These are phyloP conservation scores for Candida insectorum DNA, from an alignment of 805 yeast genomes.

Conservation along the genomic window DNA sequence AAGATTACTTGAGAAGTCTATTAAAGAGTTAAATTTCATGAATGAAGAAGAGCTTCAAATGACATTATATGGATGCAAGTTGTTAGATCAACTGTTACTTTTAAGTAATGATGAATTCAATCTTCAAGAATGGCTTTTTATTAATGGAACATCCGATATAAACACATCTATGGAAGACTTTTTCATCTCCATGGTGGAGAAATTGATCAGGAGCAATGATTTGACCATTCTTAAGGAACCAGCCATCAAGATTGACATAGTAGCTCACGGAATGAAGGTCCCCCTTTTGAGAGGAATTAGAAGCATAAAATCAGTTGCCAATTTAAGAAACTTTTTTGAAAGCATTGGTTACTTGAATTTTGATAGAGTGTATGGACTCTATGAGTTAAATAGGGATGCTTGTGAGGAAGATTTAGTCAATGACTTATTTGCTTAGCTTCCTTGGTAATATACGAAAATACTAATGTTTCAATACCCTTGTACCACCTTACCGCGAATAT, in stretches of 20 bases:
- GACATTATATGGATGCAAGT: slow-evolving; percentile 63
- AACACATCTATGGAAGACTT: slow-evolving; percentile 30
- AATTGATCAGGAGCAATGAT: slow-evolving; percentile 33
- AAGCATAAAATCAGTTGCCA: slow-evolving; percentile 36
- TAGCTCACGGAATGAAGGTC: slow-evolving; percentile 22
- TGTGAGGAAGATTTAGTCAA: slow-evolving; percentile 55
- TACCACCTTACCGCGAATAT: too few species aligned
- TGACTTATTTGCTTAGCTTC: slow-evolving; percentile 55
- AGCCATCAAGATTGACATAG: slow-evolving; percentile 32
- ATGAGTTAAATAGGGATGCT: slow-evolving; percentile 24
- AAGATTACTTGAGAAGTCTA: slow-evolving; percentile 23
- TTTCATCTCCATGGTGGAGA: slow-evolving; percentile 45
- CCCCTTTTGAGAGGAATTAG: slow-evolving; percentile 49
- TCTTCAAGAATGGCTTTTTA: slow-evolving; percentile 79
- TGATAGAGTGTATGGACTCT: slow-evolving; percentile 60
- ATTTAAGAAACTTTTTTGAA: slow-evolving; percentile 62
- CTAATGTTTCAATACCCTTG: too few species aligned
- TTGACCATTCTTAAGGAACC: slow-evolving; percentile 28
- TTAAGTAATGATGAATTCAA: slow-evolving; percentile 75
- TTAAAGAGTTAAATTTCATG: slow-evolving; percentile 24
- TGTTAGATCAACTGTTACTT: slow-evolving; percentile 70
- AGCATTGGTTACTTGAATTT: slow-evolving; percentile 61
- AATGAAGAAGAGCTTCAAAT: slow-evolving; percentile 36
- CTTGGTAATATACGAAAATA: too few species aligned
- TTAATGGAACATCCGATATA: slow-evolving; percentile 64